phyloP scores from a whole-genome alignment of 345 rosid genomes.

The Salix brachista region DNA sequence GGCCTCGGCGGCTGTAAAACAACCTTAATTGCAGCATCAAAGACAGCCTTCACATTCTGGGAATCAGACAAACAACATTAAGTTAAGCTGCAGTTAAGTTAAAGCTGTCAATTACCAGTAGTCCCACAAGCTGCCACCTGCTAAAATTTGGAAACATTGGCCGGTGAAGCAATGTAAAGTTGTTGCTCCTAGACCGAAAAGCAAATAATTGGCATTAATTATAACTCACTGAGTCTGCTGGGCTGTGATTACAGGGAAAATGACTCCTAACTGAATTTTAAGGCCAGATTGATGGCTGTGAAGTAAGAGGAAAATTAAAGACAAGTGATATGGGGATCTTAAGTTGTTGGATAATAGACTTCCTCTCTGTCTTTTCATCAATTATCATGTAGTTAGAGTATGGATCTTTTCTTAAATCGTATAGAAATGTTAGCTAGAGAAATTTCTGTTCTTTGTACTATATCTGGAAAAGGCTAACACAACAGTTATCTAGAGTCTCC shows the following conservation, averaged over 20 bases:
- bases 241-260: not conserved
- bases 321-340: not conserved
- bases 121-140: not conserved
- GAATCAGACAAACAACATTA: not conserved
- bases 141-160: not conserved
- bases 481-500: not conserved
- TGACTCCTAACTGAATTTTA: not conserved
- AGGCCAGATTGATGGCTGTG: not conserved
- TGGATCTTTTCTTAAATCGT: not conserved
- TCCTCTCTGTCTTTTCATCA: not conserved
- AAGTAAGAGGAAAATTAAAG: no score
- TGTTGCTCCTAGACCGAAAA: not conserved
- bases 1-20: constrained; percentile 52
- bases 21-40: constrained; percentile 52
- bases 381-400: not conserved
- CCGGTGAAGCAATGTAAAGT: not conserved
- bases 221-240: not conserved
- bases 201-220: not conserved
- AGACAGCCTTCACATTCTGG: constrained; percentile 50
- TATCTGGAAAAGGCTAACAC: not conserved
- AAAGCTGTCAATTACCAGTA: not conserved
- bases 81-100: not conserved
- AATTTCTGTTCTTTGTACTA: not conserved
- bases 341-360: not conserved
- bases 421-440: not conserved